Evolutionary conservation across 805 yeast genomes (phyloP).

Genomic region (Hermanozyma aechmeae): DNA sequence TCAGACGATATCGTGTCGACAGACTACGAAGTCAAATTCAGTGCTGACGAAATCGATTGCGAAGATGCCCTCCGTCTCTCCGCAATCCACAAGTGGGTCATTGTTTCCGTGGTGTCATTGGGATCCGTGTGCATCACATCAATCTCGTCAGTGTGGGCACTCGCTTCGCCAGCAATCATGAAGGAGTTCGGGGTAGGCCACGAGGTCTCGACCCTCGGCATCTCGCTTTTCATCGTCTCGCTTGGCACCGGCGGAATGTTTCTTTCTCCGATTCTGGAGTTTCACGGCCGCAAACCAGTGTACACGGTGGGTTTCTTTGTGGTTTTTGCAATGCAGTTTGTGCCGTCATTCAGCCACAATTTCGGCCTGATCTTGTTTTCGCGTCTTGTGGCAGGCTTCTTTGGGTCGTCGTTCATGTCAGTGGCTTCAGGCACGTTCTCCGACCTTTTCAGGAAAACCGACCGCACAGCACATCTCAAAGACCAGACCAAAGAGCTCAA

Average conservation of each 20-base stretch:
- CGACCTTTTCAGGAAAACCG: conserved; percentile 13
- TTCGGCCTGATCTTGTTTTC: conserved; percentile 19
- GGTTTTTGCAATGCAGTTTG: conserved; percentile 13
- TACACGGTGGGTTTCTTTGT: conserved; percentile 22
- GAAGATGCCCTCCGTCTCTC: not conserved
- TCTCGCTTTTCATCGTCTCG: conserved; percentile 18
- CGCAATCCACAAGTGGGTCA: conserved; percentile 12
- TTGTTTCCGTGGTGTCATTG: conserved; percentile 13
- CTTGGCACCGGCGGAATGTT: conserved; percentile 21
- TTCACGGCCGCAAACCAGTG: conserved; percentile 50
- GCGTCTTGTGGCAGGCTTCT: conserved; percentile 17
- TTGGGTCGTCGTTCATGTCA: conserved; percentile 18
- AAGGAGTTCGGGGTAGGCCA: conserved; percentile 14
- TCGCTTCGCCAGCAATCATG: conserved; percentile 15
- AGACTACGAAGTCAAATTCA: no score
- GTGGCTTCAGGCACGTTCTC: conserved; percentile 22
- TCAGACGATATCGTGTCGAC: no score
- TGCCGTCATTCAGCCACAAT: conserved; percentile 16
- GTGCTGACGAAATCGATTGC: not conserved
- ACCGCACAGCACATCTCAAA: conserved; percentile 2
- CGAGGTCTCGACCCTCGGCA: conserved; percentile 18
- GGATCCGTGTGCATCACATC: conserved; percentile 19
- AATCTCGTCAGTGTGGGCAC: conserved; percentile 20
- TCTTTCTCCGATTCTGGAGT: conserved; percentile 54
- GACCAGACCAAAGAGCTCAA: conserved; percentile 11